Evolutionary conservation across 345 rosid species (phyloP).

Genomic region (Rhizophora mangle): DNA sequence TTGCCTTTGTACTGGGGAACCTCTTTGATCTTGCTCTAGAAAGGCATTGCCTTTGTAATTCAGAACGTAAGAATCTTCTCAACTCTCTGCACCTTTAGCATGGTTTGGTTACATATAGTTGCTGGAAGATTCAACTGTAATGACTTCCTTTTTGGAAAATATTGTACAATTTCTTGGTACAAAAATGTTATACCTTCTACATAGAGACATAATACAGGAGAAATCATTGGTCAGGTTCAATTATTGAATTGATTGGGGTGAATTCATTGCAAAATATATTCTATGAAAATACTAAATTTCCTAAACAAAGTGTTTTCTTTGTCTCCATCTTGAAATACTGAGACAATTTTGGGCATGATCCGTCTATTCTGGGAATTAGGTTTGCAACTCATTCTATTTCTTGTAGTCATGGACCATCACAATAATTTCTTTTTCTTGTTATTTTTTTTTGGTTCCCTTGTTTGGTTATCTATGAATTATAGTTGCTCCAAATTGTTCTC

Average conservation of each 20-base stretch:
- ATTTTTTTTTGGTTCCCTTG: background rate
- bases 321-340: too few relatives aligned
- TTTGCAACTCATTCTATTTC: too few relatives aligned
- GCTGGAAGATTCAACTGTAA: background rate
- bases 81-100: background rate
- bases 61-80: slow-evolving; percentile 60
- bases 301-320: too few relatives aligned
- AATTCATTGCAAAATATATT: too few relatives aligned
- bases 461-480: background rate
- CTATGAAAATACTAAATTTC: too few relatives aligned
- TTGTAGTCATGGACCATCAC: background rate
- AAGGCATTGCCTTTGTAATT: slow-evolving; percentile 56
- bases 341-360: too few relatives aligned
- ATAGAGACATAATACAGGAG: too few relatives aligned
- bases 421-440: background rate
- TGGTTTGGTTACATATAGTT: background rate
- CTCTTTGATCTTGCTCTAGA: slow-evolving; percentile 88
- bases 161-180: too few relatives aligned
- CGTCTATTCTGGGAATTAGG: too few relatives aligned
- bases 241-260: too few relatives aligned
- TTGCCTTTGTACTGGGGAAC: slow-evolving; percentile 79
- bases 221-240: too few relatives aligned
- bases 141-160: background rate
- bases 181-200: too few relatives aligned
- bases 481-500: background rate